Evolutionary conservation across 1,284 basidiomycete species (phyloP).

Genomic region (Ustilago shanxiensis): DNA sequence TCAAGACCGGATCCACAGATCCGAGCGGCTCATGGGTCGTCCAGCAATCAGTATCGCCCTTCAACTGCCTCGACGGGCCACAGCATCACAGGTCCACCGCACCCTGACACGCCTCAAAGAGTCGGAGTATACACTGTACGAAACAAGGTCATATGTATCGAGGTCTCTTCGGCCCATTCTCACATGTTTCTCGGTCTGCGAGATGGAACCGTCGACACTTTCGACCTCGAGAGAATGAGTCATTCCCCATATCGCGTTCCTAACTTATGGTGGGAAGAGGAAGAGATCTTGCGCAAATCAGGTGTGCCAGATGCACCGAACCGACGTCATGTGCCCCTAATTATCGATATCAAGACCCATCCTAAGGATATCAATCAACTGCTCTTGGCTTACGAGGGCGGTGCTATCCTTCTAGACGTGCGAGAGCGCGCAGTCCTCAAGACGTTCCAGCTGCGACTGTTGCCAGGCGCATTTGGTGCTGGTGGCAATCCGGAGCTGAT

Average conservation of each 20-base stretch:
- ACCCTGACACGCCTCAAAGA: slow-evolving; percentile 59
- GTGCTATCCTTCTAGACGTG: slow-evolving; percentile 64
- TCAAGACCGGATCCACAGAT: slow-evolving; percentile 72
- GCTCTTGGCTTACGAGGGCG: slow-evolving; percentile 85
- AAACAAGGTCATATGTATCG: slow-evolving; percentile 73
- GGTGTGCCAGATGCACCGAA: slow-evolving; percentile 74
- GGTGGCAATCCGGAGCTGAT: slow-evolving; percentile 74
- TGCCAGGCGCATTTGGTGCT: slow-evolving; percentile 66
- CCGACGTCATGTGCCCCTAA: slow-evolving; percentile 70
- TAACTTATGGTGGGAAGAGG: slow-evolving; percentile 79
- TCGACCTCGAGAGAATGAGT: slow-evolving; percentile 69
- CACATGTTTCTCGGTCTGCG: slow-evolving; percentile 76
- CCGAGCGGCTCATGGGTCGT: slow-evolving; percentile 43
- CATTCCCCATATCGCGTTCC: slow-evolving; percentile 68
- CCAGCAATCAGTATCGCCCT: slow-evolving; percentile 45
- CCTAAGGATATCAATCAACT: slow-evolving; percentile 84
- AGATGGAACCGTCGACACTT: slow-evolving; percentile 72
- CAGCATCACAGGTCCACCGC: slow-evolving; percentile 49
- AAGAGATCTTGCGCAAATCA: slow-evolving; percentile 75
- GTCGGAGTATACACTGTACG: slow-evolving; percentile 57
- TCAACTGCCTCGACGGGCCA: slow-evolving; percentile 38
- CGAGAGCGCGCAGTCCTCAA: slow-evolving; percentile 56
- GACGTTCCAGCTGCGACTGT: slow-evolving; percentile 60
- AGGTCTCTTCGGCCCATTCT: slow-evolving; percentile 80
- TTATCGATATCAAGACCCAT: slow-evolving; percentile 73